A percentile compares a stretch with the other conserved stretches of the same genome.
Evolutionary conservation across 805 yeast species (phyloP).

Genomic region (Ogataea paradorogensis): DNA sequence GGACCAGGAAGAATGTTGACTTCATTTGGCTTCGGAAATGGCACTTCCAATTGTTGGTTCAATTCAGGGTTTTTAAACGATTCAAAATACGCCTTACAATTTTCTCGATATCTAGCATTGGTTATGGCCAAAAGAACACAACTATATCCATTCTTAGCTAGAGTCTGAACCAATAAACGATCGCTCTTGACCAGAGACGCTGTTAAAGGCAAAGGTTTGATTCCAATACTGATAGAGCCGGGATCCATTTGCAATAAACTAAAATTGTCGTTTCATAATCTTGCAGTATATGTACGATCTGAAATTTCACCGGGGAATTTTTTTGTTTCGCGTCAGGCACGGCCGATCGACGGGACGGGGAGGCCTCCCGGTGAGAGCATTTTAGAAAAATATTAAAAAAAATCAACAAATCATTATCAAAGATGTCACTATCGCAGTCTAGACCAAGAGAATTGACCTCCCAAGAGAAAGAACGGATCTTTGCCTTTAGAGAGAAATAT

Average conservation of each 20-base stretch:
- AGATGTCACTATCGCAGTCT: constrained; percentile 29
- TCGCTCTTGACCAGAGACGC: constrained; percentile 32
- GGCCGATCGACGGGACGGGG: constrained; percentile 9
- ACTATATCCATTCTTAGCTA: constrained; percentile 44
- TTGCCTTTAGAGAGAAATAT: constrained; percentile 89
- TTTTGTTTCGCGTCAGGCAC: constrained; percentile 7
- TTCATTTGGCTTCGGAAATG: constrained; percentile 40
- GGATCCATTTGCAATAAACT: not conserved
- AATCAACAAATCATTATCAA: constrained; percentile 7
- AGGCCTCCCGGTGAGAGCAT: not conserved
- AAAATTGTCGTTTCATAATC: constrained; percentile 8
- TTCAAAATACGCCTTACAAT: constrained; percentile 39
- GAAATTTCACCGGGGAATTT: constrained; percentile 8
- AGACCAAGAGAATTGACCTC: constrained; percentile 75
- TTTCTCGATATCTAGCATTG: constrained; percentile 45
- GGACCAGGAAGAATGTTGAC: constrained; percentile 42
- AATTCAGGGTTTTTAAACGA: constrained; percentile 23
- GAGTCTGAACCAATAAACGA: constrained; percentile 25
- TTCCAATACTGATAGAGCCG: constrained; percentile 30
- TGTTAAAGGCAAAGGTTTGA: constrained; percentile 42
- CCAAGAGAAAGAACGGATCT: constrained; percentile 77
- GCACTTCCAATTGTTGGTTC: constrained; percentile 31
- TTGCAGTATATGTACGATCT: not conserved
- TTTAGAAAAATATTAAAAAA: constrained; percentile 1
- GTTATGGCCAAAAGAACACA: constrained; percentile 54